phyloP scores from a whole-genome alignment of 257 asterid species.

The Fraxinus excelsior region DNA sequence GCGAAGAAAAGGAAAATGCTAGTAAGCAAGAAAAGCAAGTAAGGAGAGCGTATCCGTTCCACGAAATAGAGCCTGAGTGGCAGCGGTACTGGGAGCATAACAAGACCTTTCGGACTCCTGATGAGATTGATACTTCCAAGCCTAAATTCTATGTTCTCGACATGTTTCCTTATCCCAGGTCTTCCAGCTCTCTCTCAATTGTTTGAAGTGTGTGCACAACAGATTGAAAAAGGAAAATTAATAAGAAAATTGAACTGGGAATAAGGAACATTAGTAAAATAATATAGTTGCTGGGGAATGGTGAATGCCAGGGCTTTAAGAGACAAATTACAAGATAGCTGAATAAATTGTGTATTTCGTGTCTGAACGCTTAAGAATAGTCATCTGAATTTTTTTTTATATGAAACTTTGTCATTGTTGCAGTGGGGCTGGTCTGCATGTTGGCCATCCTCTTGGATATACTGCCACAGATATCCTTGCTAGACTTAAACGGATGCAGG shows the following conservation, averaged over 20 bases:
- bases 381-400: conserved; percentile 16
- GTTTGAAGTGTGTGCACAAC: background rate
- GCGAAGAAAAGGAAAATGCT: conserved; percentile 17
- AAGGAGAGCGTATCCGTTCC: conserved; percentile 83
- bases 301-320: background rate
- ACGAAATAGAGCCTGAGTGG: conserved; percentile 89
- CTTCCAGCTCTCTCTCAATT: background rate
- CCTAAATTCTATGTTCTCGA: conserved; percentile 97
- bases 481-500: conserved; percentile 92
- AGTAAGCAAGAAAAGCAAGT: conserved; percentile 28
- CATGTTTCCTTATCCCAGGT: conserved; percentile 99
- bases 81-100: conserved; percentile 87
- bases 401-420: conserved; percentile 31
- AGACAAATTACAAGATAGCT: background rate
- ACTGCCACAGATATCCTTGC: conserved; percentile 98
- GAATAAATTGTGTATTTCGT: too few species aligned
- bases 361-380: conserved; percentile 16
- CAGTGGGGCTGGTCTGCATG: conserved; percentile 99
- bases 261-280: background rate
- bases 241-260: background rate
- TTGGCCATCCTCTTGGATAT: conserved; percentile 99
- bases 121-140: conserved; percentile 84
- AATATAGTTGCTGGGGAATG: background rate
- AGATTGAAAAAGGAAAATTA: background rate
- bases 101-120: conserved; percentile 84